Evolutionary conservation across 495 filamentous ascomycete species (phyloP), one percentile per base, ranked within the genome.

Genomic region (Evansstolkia leycettana): DNA sequence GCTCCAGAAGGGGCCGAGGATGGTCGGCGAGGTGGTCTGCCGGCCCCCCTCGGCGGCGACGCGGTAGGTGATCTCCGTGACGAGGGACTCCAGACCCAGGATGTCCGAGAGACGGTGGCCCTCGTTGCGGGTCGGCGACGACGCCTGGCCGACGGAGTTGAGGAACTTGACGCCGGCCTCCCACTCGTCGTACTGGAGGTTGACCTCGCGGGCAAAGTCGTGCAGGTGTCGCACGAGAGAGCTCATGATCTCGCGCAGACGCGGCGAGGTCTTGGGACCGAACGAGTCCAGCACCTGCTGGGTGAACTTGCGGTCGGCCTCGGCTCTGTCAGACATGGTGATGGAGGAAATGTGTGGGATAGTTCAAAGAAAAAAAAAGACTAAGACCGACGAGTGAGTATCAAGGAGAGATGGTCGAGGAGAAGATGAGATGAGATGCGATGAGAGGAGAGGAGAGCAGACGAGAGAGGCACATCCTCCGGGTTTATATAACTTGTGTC

Each of bases 1-100:
- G 7, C 77, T 82, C 81, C 80, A 89, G 75, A 89, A 89, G 54
- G 83, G 83, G 24, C 83, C 83, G 24, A 90, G 76, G 51, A 90
- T 90, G 33, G 82, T 76, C 43, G 79, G 81, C 23, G 82, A 85
- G 37, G 84, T 90, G 31, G 84, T 80, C 47, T 76, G 70, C 37
- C 74, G 47, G 36, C 76, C 74, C 36, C 72, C 63, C 46, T 85
- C 81, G 38, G 76, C 72, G 54, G 81, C 59, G 53, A 81, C 71
- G 57, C 83, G 84, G 72, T 85, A 80, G 51, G 82, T 80, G 53
- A 89, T 87, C 52, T 87, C 82, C 45, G 86, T 82, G 40, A 89
- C 81, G 36, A 89, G 72, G 69, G 82, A 83, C 60, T 89, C 84
- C 12, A 92, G 73, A 36, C 84, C 84, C 39, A 87, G 71, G 19